These are phyloP conservation scores for Aspergillus heteromorphus DNA, from an alignment of 495 filamentous ascomycete genomes.

Conservation along the genomic window DNA sequence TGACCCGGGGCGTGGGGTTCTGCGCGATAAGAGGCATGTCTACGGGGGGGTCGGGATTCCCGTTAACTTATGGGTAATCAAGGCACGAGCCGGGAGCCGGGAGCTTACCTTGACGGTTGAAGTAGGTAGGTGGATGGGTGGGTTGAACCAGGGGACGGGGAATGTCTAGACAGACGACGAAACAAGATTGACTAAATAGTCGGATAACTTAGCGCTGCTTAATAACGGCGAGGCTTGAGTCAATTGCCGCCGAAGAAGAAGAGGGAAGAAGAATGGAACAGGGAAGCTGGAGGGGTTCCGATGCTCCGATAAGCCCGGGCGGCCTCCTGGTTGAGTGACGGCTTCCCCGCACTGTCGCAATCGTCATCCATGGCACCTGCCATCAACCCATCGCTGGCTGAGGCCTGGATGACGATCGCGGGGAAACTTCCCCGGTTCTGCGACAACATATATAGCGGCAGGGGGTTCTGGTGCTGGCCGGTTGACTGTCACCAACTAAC, in stretches of 20 bases:
- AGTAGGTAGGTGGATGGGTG: too few species aligned
- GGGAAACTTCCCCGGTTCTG: neutral
- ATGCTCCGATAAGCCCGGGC: neutral
- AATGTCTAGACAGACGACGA: neutral
- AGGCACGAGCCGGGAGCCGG: too few species aligned
- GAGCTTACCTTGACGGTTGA: neutral
- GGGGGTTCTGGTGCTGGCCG: too few species aligned
- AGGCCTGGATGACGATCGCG: neutral
- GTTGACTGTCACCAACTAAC: too few species aligned
- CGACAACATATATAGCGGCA: too few species aligned
- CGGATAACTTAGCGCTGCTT: too few species aligned
- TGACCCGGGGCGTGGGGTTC: slow-evolving; percentile 46
- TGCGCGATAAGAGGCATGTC: slow-evolving; percentile 52
- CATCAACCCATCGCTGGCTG: neutral
- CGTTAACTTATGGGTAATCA: too few species aligned
- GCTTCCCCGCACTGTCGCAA: neutral
- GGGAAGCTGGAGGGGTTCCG: neutral
- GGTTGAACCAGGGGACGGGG: neutral
- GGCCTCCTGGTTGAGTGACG: neutral
- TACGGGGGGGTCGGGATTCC: neutral
- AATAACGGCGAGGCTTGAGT: too few species aligned
- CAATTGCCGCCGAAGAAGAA: neutral
- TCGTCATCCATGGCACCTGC: neutral
- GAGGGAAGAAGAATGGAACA: neutral
- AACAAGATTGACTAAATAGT: neutral